phyloP scores from a whole-genome alignment of 2,329 filamentous ascomycete species.

The Trichoderma koningiopsis region DNA sequence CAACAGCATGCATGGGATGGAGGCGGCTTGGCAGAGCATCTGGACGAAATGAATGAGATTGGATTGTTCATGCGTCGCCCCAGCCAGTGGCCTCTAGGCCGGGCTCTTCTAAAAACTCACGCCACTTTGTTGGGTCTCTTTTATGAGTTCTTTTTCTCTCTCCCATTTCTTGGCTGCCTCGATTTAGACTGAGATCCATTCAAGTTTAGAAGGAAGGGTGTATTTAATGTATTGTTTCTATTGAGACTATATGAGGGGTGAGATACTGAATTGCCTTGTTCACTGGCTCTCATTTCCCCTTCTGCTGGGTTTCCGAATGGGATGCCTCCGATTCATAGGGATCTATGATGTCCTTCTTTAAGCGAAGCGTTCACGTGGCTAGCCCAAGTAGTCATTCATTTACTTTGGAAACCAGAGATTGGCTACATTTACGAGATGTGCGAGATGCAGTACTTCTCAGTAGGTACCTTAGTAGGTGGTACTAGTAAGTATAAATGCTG shows the following conservation, averaged over 20 bases:
- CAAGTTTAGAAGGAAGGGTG: not conserved
- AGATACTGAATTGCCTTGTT: not conserved
- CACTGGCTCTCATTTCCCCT: not conserved
- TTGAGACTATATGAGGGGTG: not conserved
- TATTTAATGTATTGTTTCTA: not conserved
- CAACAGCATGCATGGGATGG: slow-evolving; percentile 3
- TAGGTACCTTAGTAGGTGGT: no score
- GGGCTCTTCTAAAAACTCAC: not conserved
- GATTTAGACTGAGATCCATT: not conserved
- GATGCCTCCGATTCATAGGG: not conserved
- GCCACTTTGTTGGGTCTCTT: slow-evolving; percentile 9
- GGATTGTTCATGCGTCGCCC: slow-evolving; percentile 14
- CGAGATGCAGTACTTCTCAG: not conserved
- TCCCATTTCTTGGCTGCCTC: not conserved
- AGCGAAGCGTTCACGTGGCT: not conserved
- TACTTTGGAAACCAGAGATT: not conserved
- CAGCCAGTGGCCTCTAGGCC: not conserved
- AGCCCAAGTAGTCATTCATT: not conserved
- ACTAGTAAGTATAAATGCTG: no score
- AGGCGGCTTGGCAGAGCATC: slow-evolving; percentile 5
- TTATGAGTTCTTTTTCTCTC: not conserved
- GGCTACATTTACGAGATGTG: not conserved
- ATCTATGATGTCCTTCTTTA: not conserved
- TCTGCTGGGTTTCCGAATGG: not conserved
- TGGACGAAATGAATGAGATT: slow-evolving; percentile 10